Conservation (phyloP, 2,329 filamentous ascomycete genomes). For the Fusarium anguioides region DNA sequence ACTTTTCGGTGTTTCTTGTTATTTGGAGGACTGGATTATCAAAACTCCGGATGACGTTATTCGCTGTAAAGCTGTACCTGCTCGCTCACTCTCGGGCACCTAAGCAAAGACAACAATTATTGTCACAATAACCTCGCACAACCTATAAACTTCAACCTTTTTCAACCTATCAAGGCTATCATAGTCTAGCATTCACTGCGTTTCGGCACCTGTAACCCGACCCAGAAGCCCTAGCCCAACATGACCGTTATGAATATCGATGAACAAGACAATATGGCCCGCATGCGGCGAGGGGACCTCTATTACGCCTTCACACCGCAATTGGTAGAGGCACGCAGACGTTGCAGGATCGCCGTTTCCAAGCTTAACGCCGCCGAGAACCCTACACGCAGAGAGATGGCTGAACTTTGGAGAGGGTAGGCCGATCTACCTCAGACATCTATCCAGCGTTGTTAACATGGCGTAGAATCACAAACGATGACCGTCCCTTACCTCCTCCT, state of each 20-base stretch:
- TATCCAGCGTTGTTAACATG: not conserved
- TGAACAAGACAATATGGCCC: constrained; percentile 59
- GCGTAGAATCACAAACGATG: constrained; percentile 70
- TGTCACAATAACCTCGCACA: not conserved
- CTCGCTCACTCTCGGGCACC: too few species aligned
- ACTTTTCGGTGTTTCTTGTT: not conserved
- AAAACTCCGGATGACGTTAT: constrained; percentile 7
- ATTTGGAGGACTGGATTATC: not conserved
- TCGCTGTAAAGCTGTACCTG: not conserved
- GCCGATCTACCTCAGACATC: constrained; percentile 41
- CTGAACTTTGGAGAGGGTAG: constrained; percentile 79
- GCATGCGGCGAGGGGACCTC: constrained; percentile 75
- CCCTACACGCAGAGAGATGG: constrained; percentile 68
- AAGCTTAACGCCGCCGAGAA: constrained; percentile 73
- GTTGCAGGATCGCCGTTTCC: constrained; percentile 70
- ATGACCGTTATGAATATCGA: constrained; percentile 48
- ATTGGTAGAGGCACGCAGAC: constrained; percentile 69
- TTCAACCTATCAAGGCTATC: not conserved
- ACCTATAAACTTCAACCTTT: not conserved
- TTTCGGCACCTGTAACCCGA: not conserved
- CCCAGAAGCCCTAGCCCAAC: accelerated
- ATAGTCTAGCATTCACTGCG: not conserved
- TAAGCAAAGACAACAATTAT: not conserved
- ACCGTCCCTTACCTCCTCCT: constrained; percentile 70
- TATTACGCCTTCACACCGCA: constrained; percentile 80